Base-by-base conservation (phyloP, 371 early-diverging fungal species). In the Coemansia sp. region DNA sequence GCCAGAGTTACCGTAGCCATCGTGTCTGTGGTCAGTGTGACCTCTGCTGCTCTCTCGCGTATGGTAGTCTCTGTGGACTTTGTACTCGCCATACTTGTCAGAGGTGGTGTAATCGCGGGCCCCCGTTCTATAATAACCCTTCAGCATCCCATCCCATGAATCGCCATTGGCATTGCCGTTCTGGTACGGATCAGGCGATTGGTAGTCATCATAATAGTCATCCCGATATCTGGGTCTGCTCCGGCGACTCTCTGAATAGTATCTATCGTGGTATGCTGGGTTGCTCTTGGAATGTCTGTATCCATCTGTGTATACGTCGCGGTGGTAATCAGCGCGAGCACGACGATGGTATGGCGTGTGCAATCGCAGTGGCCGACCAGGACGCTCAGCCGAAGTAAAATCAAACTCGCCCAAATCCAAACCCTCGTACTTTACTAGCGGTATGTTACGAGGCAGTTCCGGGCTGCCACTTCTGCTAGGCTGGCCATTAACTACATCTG, bases 401-500 rank as follows among this genome's bases (percentile, higher is more conserved):
- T 77, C 68, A 34, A 78, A 78, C 39, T 31, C 59, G 11, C 48
- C 6, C 29, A 78, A 51, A 55, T 71, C 68, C 55, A 78, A 52
- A 1, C 79, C 79, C 2, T 68, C 58, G 40, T 78, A 78, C 2
- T 24, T 45, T 5, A 76, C 79, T 18, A 78, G 62, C 3, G 79
- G 79, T 6, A 77, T 47, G 51, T 60, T 72, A 21, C 61, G 55
- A 14, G 27, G 22, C 0, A 5, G 47, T 18, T 24, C 18, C n/a
- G 53, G 60, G 5, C 26, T 21, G 42, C 14, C 54, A 0, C 6
- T 18, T 10, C 22, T 21, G 22, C 40, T 34, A 8, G 26, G 5
- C 31, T 47, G 13, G 10, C 37, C 53, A n/a, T n/a, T 22, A 8
- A 51, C 52, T 18, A 26, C 54, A 3, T 63, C 58, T 7, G 4